A percentile compares a stretch with the other conserved stretches of the same genome.
These are phyloP conservation scores for Cystobasidium slooffiae DNA, from an alignment of 1,284 basidiomycete species.

Conservation along the genomic window DNA sequence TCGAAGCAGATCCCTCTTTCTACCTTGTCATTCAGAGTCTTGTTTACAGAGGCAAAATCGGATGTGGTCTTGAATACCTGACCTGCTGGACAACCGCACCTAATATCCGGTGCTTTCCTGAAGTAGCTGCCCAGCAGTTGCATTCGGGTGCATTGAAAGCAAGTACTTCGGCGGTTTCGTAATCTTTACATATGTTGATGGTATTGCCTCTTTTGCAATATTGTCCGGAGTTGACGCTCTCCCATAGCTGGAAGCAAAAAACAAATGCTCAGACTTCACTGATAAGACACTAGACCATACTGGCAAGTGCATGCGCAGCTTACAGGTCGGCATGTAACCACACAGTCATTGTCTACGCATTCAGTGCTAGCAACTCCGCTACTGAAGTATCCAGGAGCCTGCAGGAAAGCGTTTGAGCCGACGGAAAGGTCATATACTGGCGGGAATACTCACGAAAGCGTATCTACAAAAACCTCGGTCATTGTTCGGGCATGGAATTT, in stretches of 20 bases:
- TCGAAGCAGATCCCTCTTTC: no score
- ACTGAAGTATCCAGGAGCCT: slow-evolving; percentile 4
- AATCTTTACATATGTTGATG: slow-evolving; percentile 15
- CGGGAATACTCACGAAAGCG: not conserved
- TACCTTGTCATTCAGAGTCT: not conserved
- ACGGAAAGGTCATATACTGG: not conserved
- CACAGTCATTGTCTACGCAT: not conserved
- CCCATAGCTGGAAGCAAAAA: not conserved
- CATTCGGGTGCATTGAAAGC: no score
- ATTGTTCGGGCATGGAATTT: no score
- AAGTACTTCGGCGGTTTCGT: not conserved
- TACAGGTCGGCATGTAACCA: slow-evolving; percentile 16
- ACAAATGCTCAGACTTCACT: not conserved
- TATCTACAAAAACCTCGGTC: no score
- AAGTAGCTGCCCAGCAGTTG: no score
- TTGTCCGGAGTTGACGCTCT: not conserved
- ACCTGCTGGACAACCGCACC: not conserved
- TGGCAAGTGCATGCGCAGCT: not conserved
- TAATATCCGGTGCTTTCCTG: not conserved
- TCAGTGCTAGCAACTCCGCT: not conserved
- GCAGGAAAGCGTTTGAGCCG: not conserved
- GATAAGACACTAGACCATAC: not conserved
- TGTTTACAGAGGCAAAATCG: not conserved
- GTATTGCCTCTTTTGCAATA: not conserved
- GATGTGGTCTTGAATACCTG: not conserved